Evolutionary conservation across 805 yeast genomes (phyloP).

Genomic region (Pichia scutulata): DNA sequence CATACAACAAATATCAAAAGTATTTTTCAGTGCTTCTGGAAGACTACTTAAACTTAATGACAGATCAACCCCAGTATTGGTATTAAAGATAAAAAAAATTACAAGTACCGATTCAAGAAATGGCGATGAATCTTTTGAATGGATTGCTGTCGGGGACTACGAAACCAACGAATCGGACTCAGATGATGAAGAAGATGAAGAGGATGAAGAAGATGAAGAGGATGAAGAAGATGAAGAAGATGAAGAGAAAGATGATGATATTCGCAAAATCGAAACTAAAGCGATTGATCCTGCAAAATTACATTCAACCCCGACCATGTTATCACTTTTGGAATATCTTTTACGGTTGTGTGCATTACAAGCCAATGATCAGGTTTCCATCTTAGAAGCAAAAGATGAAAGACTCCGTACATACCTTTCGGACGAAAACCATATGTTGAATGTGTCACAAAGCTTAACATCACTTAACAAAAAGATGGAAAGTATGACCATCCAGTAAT

Average conservation of each 20-base stretch:
- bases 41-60: conserved; percentile 55
- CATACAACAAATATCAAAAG: conserved; percentile 36
- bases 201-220: conserved; percentile 33
- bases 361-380: conserved; percentile 45
- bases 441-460: not conserved
- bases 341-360: conserved; percentile 55
- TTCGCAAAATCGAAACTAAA: not conserved
- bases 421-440: conserved; percentile 37
- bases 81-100: conserved; percentile 39
- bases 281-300: conserved; percentile 14
- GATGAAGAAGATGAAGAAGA: conserved; percentile 23
- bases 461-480: conserved; percentile 4
- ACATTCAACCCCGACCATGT: conserved; percentile 10
- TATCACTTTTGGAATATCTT: conserved; percentile 58
- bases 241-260: conserved; percentile 16
- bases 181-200: conserved; percentile 19
- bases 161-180: conserved; percentile 17
- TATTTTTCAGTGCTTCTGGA: conserved; percentile 69
- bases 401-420: conserved; percentile 50
- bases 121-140: conserved; percentile 25
- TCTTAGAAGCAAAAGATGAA: conserved; percentile 57
- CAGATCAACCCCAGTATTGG: conserved; percentile 55
- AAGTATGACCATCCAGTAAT: not conserved
- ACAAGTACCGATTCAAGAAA: not conserved
- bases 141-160: conserved; percentile 47